These are phyloP conservation scores for Crithidia brevicula DNA, from an alignment of 208 protist genomes.

Conservation along the genomic window DNA sequence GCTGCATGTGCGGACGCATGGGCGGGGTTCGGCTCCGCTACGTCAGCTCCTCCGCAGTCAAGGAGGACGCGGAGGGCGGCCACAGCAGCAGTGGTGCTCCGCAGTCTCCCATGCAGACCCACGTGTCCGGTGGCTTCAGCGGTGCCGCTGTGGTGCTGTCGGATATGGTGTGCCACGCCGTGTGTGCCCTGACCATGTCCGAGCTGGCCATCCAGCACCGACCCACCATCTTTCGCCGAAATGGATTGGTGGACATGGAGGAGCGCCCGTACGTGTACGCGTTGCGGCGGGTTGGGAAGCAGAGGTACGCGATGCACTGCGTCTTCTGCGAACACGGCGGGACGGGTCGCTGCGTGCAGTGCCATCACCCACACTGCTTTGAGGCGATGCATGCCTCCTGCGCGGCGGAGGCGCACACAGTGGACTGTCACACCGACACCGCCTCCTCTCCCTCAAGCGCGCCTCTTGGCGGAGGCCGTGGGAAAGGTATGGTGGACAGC, in stretches of 20 bases:
- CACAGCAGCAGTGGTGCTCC: background rate
- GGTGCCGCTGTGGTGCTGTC: conserved; percentile 14
- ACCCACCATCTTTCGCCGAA: conserved; percentile 30
- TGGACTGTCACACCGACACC: conserved; percentile 49
- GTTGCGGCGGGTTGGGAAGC: conserved; percentile 37
- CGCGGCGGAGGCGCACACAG: conserved; percentile 53
- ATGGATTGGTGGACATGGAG: conserved; percentile 41
- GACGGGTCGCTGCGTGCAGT: conserved; percentile 44
- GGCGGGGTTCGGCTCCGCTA: conserved; percentile 73
- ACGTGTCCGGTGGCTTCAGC: background rate
- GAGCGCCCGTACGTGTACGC: conserved; percentile 44
- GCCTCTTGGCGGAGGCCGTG: too few relatives aligned
- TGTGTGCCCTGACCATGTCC: conserved; percentile 60
- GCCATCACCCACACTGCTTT: conserved; percentile 67
- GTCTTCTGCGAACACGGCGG: conserved; percentile 59
- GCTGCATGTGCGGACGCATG: conserved; percentile 51
- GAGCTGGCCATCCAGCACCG: conserved; percentile 48
- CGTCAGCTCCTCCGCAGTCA: conserved; percentile 13
- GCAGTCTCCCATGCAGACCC: background rate
- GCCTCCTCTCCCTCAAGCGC: background rate
- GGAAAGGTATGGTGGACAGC: too few relatives aligned
- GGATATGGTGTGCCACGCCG: conserved; percentile 60
- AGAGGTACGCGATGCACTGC: conserved; percentile 48
- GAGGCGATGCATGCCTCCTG: conserved; percentile 77
- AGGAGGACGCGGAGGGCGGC: conserved; percentile 13